A percentile compares a stretch with the other conserved stretches of the same genome.
Evolutionary conservation across 768 basidiomycete genomes (phyloP).

Genomic region (Suillus discolor): DNA sequence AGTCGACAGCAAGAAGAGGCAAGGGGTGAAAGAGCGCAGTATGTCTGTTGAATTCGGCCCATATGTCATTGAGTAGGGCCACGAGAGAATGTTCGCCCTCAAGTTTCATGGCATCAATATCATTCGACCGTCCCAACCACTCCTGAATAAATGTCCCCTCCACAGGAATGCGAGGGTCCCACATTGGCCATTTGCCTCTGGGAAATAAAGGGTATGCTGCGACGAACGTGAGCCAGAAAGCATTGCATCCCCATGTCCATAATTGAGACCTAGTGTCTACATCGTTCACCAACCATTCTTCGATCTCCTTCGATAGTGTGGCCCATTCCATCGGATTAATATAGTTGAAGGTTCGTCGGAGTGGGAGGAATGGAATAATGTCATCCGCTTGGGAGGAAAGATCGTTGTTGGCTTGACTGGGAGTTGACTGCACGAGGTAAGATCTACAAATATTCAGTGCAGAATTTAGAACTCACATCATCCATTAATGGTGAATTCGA

Average conservation of each 20-base stretch:
- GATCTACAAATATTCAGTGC: too few species aligned
- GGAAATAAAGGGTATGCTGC: too few species aligned
- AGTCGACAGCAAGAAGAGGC: not conserved
- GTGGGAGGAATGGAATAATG: not conserved
- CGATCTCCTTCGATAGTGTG: not conserved
- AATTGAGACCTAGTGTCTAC: too few species aligned
- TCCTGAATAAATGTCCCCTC: slow-evolving; percentile 8
- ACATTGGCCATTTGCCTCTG: too few species aligned
- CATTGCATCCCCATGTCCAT: too few species aligned
- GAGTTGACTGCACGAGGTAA: too few species aligned
- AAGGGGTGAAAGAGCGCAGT: not conserved
- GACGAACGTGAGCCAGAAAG: too few species aligned
- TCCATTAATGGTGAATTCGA: too few species aligned
- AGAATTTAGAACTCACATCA: too few species aligned
- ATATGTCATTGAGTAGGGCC: not conserved
- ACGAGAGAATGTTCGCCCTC: not conserved
- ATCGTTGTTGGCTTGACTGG: too few species aligned
- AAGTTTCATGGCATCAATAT: not conserved
- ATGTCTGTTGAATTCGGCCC: slow-evolving; percentile 3
- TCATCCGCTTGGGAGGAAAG: too few species aligned
- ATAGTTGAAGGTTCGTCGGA: not conserved
- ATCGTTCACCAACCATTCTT: slow-evolving; percentile 7
- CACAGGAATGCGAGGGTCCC: slow-evolving; percentile 10
- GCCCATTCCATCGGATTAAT: not conserved
- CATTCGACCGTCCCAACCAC: slow-evolving; percentile 4